These are phyloP conservation scores for Albophoma yamanashiensis DNA, from an alignment of 2,329 filamentous ascomycete species.

Conservation along the genomic window DNA sequence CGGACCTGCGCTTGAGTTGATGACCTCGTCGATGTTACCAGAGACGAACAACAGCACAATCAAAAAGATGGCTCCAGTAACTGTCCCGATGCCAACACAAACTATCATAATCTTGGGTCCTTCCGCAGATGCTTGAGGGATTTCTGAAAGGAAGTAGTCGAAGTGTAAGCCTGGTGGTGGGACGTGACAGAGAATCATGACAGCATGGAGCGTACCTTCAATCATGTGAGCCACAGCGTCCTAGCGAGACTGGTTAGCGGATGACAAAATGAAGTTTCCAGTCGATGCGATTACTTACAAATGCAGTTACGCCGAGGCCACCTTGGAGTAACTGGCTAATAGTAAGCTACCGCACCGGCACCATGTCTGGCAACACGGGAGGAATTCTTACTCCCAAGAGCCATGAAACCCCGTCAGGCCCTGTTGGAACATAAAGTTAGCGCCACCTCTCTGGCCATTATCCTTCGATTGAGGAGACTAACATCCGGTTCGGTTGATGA, in stretches of 20 bases:
- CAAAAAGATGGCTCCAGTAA: constrained; percentile 53
- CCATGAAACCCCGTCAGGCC: constrained; percentile 22
- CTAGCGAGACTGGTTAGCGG: constrained; percentile 1
- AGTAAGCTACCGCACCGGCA: neutral
- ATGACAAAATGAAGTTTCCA: too few relatives aligned
- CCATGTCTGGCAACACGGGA: too few relatives aligned
- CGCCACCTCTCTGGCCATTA: neutral
- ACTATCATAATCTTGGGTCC: constrained; percentile 31
- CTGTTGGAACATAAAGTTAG: constrained; percentile 1
- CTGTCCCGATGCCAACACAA: constrained; percentile 51
- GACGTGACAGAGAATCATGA: fast-evolving
- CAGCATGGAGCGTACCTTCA: constrained; percentile 12
- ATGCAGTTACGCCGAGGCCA: constrained; percentile 20
- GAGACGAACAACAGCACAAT: constrained; percentile 54
- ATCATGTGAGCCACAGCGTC: constrained; percentile 25
- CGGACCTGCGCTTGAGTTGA: constrained; percentile 43
- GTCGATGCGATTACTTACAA: constrained; percentile 7
- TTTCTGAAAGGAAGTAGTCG: constrained; percentile 8
- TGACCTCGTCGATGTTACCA: constrained; percentile 44
- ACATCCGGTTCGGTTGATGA: constrained; percentile 21
- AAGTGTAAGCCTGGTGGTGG: neutral
- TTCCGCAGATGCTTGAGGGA: constrained; percentile 17
- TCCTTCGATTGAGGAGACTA: neutral
- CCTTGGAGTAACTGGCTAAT: constrained; percentile 16
- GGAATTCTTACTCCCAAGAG: constrained; percentile 14